Evolutionary conservation across 2,329 filamentous ascomycete genomes (phyloP).

Genomic region (Cercospora berteroae): DNA sequence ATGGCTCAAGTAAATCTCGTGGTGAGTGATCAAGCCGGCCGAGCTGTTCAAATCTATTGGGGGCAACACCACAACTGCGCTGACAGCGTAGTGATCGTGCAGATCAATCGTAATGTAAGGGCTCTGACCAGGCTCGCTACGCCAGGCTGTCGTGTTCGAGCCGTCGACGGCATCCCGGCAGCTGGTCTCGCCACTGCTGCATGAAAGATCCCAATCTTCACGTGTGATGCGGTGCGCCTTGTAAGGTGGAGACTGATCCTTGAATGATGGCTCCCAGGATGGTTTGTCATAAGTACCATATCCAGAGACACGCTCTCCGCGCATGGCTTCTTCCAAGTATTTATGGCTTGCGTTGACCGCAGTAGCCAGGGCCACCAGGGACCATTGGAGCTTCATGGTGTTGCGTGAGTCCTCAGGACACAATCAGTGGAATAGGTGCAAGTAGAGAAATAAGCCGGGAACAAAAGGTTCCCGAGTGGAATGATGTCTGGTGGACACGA

Average conservation of each 20-base stretch:
- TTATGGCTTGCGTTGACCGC: slow-evolving; percentile 10
- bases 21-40: slow-evolving; percentile 11
- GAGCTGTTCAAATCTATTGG: slow-evolving; percentile 8
- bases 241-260: slow-evolving; percentile 11
- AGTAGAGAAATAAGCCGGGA: slow-evolving; percentile 1
- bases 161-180: slow-evolving; percentile 8
- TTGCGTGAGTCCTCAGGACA: slow-evolving; percentile 5
- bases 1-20: slow-evolving; percentile 10
- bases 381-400: slow-evolving; percentile 10
- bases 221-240: slow-evolving; percentile 9
- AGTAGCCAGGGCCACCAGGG: slow-evolving; percentile 7
- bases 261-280: slow-evolving; percentile 6
- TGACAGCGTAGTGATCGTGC: slow-evolving; percentile 7
- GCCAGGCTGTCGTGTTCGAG: slow-evolving; percentile 9
- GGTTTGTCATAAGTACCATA: slow-evolving; percentile 12
- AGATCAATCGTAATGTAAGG: slow-evolving; percentile 10
- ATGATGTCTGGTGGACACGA: slow-evolving; percentile 7
- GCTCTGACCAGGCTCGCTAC: slow-evolving; percentile 8
- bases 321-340: slow-evolving; percentile 11
- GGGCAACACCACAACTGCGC: slow-evolving; percentile 7
- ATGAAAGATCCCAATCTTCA: slow-evolving; percentile 11
- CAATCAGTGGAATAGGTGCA: not conserved
- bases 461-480: slow-evolving; percentile 10
- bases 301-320: slow-evolving; percentile 11
- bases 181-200: slow-evolving; percentile 11